Percentiles rank a stretch among this genome's conserved stretches.
Evolutionary conservation across 768 basidiomycete species (phyloP).

Genomic region (Mycena capillaripes): DNA sequence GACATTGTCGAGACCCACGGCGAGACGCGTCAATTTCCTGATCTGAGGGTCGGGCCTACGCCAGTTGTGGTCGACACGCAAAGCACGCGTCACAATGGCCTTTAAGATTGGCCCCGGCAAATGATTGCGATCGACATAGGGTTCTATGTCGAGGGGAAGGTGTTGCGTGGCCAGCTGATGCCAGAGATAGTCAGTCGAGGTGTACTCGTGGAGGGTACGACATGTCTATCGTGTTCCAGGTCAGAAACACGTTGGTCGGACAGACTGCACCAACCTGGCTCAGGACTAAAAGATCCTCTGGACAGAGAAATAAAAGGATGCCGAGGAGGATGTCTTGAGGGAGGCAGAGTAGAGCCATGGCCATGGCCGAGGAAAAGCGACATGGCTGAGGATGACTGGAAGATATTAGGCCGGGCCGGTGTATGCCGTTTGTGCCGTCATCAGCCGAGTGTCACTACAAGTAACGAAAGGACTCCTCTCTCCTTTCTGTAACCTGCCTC

Average conservation of each 20-base stretch:
- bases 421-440: too few species aligned
- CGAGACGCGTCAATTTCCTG: slow-evolving; percentile 52
- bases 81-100: slow-evolving; percentile 54
- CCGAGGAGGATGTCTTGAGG: slow-evolving; percentile 62
- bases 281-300: slow-evolving; percentile 60
- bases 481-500: background rate
- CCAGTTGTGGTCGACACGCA: slow-evolving; percentile 69
- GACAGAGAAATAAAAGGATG: slow-evolving; percentile 48
- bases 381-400: too few species aligned
- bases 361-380: background rate
- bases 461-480: background rate
- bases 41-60: slow-evolving; percentile 50
- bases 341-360: slow-evolving; percentile 48
- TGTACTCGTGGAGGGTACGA: slow-evolving; percentile 70
- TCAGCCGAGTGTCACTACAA: background rate
- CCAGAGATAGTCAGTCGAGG: slow-evolving; percentile 68
- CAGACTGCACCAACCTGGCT: slow-evolving; percentile 56
- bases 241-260: background rate
- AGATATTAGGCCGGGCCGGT: too few species aligned
- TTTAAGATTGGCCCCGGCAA: slow-evolving; percentile 59
- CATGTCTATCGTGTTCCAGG: slow-evolving; percentile 63
- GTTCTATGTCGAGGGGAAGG: slow-evolving; percentile 63
- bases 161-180: slow-evolving; percentile 55
- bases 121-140: slow-evolving; percentile 44
- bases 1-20: slow-evolving; percentile 52